phyloP scores from a whole-genome alignment of 345 rosid genomes.

The Luvunga scandens region DNA sequence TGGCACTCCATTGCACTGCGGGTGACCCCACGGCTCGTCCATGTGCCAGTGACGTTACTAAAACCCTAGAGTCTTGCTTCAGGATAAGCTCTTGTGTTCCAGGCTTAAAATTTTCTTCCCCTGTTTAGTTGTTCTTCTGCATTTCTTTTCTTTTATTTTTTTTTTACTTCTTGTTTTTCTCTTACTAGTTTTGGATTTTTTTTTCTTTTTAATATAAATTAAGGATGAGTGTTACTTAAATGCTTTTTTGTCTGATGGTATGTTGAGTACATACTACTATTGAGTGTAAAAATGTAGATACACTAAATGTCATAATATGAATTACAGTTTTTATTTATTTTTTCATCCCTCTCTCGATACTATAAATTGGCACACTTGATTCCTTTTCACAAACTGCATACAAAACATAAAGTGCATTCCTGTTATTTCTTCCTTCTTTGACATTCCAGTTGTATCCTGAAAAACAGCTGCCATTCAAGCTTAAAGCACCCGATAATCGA shows the following conservation, averaged over 20 bases:
- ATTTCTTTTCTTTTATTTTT: not conserved
- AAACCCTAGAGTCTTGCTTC: constrained; percentile 46
- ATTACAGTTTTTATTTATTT: constrained; percentile 16
- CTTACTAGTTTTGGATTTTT: not conserved
- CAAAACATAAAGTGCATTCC: too few species aligned
- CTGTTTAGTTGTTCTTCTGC: constrained; percentile 17
- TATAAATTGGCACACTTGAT: too few species aligned
- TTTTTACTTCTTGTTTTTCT: not conserved
- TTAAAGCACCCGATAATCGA: too few species aligned
- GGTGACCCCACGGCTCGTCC: constrained; percentile 68
- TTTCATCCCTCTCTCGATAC: too few species aligned
- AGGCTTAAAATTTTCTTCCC: constrained; percentile 33
- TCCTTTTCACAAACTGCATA: too few species aligned
- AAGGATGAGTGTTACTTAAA: constrained; percentile 18
- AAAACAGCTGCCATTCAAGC: too few species aligned
- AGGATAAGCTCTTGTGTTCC: constrained; percentile 38
- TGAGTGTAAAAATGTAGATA: constrained; percentile 46
- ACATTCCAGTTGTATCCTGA: too few species aligned
- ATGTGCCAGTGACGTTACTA: constrained; percentile 39
- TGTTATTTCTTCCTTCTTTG: too few species aligned
- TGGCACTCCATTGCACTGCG: constrained; percentile 74
- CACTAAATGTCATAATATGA: constrained; percentile 25
- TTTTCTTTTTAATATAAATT: not conserved
- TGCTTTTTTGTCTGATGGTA: constrained; percentile 40
- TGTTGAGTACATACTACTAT: constrained; percentile 32